Conservation (phyloP, 805 yeast species). For the Candida lessepsii region DNA sequence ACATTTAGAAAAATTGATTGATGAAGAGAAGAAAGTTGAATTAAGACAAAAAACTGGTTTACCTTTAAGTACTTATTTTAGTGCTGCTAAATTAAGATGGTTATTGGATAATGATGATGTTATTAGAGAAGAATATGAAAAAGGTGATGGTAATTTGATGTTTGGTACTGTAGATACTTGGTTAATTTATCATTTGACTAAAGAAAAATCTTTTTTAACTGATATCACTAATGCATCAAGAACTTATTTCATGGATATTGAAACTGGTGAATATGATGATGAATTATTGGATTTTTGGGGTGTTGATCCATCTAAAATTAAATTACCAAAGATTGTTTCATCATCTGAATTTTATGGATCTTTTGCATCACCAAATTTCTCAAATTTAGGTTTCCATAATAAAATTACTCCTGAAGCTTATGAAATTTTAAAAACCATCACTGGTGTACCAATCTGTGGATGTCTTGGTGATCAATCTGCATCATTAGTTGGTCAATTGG, state of each 20-base stretch:
- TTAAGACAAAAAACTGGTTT: conserved; percentile 73
- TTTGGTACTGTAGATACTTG: conserved; percentile 95
- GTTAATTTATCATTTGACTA: conserved; percentile 82
- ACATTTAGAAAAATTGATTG: conserved; percentile 52
- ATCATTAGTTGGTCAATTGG: conserved; percentile 89
- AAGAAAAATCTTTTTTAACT: conserved; percentile 66
- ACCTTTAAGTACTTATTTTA: conserved; percentile 87
- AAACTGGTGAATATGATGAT: conserved; percentile 71
- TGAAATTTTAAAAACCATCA: conserved; percentile 47
- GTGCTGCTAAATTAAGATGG: conserved; percentile 90
- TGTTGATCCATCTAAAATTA: conserved; percentile 63
- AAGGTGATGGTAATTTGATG: conserved; percentile 70
- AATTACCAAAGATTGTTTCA: conserved; percentile 74
- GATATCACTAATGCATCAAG: conserved; percentile 92
- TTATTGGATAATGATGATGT: conserved; percentile 72
- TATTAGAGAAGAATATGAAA: conserved; percentile 66
- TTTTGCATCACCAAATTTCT: conserved; percentile 59
- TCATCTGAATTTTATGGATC: conserved; percentile 77
- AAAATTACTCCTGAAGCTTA: conserved; percentile 52
- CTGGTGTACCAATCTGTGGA: conserved; percentile 76
- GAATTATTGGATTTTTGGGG: conserved; percentile 77
- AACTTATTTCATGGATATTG: conserved; percentile 84
- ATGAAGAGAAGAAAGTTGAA: conserved; percentile 54
- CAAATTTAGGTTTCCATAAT: conserved; percentile 50
- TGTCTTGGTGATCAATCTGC: conserved; percentile 95